Percentiles rank a stretch among this genome's conserved stretches.
These are phyloP conservation scores for Alternaria sp. DNA, from an alignment of 2,329 filamentous ascomycete species.

Conservation along the genomic window DNA sequence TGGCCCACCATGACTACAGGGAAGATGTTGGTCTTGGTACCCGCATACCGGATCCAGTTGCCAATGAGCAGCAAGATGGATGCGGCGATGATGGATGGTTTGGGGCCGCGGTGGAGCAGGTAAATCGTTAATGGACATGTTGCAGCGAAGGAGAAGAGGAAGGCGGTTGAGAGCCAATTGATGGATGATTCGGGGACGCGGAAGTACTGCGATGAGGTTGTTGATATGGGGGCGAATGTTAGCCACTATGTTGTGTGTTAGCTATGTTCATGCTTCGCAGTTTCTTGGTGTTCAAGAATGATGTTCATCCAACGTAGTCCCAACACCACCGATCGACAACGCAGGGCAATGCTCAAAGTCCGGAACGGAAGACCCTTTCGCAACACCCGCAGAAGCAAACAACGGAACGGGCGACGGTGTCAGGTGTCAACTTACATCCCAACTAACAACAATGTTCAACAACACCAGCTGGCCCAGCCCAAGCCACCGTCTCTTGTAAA, in stretches of 20 bases:
- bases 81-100: conserved; percentile 74
- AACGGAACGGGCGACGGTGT: background rate
- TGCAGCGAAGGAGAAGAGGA: conserved; percentile 82
- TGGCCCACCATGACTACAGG: conserved; percentile 88
- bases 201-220: conserved; percentile 77
- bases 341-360: background rate
- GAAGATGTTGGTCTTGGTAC: conserved; percentile 66
- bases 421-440: conserved; percentile 75
- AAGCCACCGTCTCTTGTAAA: conserved; percentile 89
- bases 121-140: conserved; percentile 74
- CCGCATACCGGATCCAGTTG: conserved; percentile 90
- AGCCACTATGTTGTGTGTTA: conserved; percentile 70
- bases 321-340: background rate
- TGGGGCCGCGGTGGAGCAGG: conserved; percentile 80
- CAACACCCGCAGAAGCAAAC: background rate
- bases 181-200: conserved; percentile 74
- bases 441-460: conserved; percentile 91
- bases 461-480: conserved; percentile 82
- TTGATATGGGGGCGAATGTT: conserved; percentile 84
- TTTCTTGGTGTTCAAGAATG: too few species aligned
- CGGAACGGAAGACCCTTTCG: background rate
- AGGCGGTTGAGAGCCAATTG: conserved; percentile 92
- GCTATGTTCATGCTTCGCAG: background rate
- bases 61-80: conserved; percentile 77
- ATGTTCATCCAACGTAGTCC: background rate